phyloP scores from a whole-genome alignment of 306 rosid species.

The Dalbergia cultrata region DNA sequence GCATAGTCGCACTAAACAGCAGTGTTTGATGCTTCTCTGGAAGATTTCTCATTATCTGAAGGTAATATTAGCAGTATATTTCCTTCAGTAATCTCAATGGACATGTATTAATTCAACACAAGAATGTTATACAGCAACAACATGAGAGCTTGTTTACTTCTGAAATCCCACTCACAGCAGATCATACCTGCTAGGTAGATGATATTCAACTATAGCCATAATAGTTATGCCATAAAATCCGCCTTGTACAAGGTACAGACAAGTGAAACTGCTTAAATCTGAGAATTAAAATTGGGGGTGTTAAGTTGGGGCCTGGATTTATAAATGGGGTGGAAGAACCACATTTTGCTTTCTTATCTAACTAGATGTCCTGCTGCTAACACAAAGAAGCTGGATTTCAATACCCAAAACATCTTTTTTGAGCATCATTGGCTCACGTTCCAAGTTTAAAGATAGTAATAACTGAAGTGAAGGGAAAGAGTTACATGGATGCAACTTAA shows the following conservation, averaged over 20 bases:
- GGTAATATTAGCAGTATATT: constrained; percentile 38
- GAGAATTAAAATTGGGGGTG: background rate
- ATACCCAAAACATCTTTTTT: constrained; percentile 32
- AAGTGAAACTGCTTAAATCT: constrained; percentile 32
- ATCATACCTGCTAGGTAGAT: background rate
- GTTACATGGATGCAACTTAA: constrained; percentile 33
- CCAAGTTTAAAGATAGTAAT: constrained; percentile 16
- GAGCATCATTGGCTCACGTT: background rate
- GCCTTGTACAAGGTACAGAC: constrained; percentile 1
- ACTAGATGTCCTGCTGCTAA: constrained; percentile 4
- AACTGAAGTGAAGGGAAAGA: constrained; percentile 8
- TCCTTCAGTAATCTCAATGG: constrained; percentile 33
- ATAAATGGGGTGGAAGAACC: background rate
- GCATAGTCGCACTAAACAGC: constrained; percentile 93
- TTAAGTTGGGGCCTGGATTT: too few species aligned
- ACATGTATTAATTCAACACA: background rate
- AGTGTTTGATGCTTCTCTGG: constrained; percentile 88
- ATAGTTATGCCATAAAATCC: constrained; percentile 37
- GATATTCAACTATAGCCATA: constrained; percentile 1
- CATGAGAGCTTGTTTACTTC: background rate
- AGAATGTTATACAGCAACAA: constrained; percentile 20
- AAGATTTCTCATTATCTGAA: constrained; percentile 80
- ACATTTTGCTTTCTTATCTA: constrained; percentile 16
- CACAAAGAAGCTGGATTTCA: constrained; percentile 1
- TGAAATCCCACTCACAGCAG: constrained; percentile 8